Evolutionary conservation across 257 asterid species (phyloP).

Genomic region (Solanum gracilifrons): DNA sequence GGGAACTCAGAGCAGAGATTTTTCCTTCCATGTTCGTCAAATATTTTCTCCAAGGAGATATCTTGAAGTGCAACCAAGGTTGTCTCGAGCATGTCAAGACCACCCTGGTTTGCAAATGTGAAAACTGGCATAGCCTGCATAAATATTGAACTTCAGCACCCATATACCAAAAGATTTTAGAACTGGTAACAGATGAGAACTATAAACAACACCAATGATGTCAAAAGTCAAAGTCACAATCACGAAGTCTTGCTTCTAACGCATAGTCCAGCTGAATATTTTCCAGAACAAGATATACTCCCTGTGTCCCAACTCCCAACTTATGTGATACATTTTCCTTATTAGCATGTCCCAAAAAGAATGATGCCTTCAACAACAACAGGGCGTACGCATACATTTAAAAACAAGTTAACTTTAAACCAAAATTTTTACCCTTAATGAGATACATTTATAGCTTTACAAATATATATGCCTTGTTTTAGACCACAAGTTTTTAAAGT

Average conservation of each 20-base stretch:
- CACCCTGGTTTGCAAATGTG: slow-evolving; percentile 87
- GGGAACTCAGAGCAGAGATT: slow-evolving; percentile 63
- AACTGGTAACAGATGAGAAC: too few relatives aligned
- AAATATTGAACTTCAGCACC: not conserved
- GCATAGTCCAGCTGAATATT: not conserved
- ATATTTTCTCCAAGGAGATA: slow-evolving; percentile 66
- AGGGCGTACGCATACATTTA: not conserved
- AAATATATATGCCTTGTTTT: not conserved
- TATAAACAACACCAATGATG: not conserved
- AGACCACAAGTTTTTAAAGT: not conserved
- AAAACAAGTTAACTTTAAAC: not conserved
- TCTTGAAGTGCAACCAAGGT: slow-evolving; percentile 75
- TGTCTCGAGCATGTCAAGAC: slow-evolving; percentile 92
- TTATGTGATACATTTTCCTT: not conserved
- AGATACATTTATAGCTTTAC: not conserved
- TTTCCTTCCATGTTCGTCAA: slow-evolving; percentile 74
- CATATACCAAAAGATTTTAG: not conserved
- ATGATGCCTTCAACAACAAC: not conserved
- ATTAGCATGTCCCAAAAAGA: not conserved
- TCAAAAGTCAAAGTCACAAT: not conserved
- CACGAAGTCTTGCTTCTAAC: not conserved
- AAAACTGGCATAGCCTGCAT: slow-evolving; percentile 66
- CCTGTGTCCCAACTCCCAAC: not conserved
- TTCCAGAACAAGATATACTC: not conserved
- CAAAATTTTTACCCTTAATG: not conserved